These are phyloP conservation scores for Phytophthora constricta DNA, from an alignment of 352 stramenopile genomes.

Conservation along the genomic window DNA sequence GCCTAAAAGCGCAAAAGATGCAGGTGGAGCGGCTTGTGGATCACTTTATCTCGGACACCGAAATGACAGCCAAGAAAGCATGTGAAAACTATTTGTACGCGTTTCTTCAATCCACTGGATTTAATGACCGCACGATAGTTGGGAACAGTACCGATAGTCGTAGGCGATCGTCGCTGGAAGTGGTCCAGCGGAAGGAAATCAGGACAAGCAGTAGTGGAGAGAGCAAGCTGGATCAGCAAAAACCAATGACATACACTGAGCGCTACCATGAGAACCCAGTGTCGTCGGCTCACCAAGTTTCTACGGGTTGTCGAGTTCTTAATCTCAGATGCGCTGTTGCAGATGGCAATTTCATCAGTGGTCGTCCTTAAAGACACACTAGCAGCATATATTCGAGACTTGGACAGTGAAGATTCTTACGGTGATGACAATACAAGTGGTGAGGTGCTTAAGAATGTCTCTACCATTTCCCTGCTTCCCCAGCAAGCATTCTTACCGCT, in stretches of 20 bases:
- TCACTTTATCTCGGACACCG: constrained; percentile 60
- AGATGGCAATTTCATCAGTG: constrained; percentile 69
- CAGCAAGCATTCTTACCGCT: constrained; percentile 35
- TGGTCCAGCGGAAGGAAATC: constrained; percentile 25
- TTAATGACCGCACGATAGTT: constrained; percentile 43
- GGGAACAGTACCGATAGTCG: not conserved
- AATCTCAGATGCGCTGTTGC: constrained; percentile 79
- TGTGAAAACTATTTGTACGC: constrained; percentile 69
- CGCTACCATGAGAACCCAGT: constrained; percentile 91
- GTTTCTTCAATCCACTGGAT: constrained; percentile 62
- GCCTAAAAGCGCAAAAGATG: constrained; percentile 75
- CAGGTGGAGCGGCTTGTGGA: constrained; percentile 64
- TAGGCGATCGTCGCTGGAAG: constrained; percentile 21
- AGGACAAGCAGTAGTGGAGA: not conserved
- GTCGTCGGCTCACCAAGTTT: constrained; percentile 91
- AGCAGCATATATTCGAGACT: constrained; percentile 41
- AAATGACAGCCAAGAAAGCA: constrained; percentile 66
- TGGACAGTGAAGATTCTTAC: constrained; percentile 6
- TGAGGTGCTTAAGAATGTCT: constrained; percentile 5
- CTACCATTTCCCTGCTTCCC: not conserved
- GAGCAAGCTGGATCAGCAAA: constrained; percentile 32
- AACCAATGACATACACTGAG: constrained; percentile 95
- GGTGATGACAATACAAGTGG: not conserved
- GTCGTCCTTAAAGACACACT: constrained; percentile 52
- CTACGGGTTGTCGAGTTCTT: constrained; percentile 93